Evolutionary conservation across 192 early-diverging fungal species (phyloP).

Genomic region (Backusella australiensis): DNA sequence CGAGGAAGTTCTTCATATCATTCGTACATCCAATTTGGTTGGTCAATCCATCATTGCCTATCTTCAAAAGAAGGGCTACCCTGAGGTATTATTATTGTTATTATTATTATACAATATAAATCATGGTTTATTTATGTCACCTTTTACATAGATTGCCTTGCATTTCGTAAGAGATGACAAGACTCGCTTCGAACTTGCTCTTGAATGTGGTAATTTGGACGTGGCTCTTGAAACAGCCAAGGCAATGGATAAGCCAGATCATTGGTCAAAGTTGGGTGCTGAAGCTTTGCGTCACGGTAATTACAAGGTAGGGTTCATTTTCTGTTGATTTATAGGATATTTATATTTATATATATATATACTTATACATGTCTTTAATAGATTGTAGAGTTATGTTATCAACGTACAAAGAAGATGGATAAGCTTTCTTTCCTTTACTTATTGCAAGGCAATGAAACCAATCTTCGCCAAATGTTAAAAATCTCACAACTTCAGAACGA

Average conservation of each 20-base stretch:
- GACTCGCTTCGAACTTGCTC: slow-evolving; percentile 93
- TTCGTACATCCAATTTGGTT: slow-evolving; percentile 92
- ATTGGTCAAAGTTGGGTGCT: slow-evolving; percentile 84
- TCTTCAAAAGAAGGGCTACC: slow-evolving; percentile 98
- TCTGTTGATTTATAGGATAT: not conserved
- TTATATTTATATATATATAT: no score
- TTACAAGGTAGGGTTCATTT: slow-evolving; percentile 55
- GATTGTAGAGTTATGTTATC: slow-evolving; percentile 89
- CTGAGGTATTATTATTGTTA: slow-evolving; percentile 48
- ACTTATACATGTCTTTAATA: slow-evolving; percentile 26
- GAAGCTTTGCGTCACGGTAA: slow-evolving; percentile 93
- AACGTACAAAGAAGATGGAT: slow-evolving; percentile 90
- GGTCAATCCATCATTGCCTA: slow-evolving; percentile 99
- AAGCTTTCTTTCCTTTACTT: slow-evolving; percentile 95
- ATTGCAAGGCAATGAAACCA: slow-evolving; percentile 87
- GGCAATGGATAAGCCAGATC: slow-evolving; percentile 82
- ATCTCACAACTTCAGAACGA: slow-evolving; percentile 87
- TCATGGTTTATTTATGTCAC: not conserved
- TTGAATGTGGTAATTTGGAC: slow-evolving; percentile 96
- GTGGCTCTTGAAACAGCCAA: slow-evolving; percentile 95
- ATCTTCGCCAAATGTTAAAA: slow-evolving; percentile 93
- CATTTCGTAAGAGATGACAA: slow-evolving; percentile 98
- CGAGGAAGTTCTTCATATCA: slow-evolving; percentile 95
- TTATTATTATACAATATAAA: slow-evolving; percentile 16
- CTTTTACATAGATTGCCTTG: slow-evolving; percentile 68